Conservation (phyloP, 179 eudicot genomes). For the Amaranthus tricolor region DNA sequence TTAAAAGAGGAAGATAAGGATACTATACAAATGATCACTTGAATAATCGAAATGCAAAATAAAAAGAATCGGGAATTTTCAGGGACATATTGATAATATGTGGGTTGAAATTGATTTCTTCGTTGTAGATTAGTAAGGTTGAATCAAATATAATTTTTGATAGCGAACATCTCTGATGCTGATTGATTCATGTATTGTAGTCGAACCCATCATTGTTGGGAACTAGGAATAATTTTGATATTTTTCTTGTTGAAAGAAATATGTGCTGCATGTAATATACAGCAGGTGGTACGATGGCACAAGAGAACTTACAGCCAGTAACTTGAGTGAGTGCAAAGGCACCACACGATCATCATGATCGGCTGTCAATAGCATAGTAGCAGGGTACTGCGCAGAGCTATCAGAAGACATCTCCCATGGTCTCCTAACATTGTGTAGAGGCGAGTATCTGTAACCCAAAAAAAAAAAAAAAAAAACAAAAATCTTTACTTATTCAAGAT, state of each 20-base stretch:
- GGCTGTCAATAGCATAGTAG: conserved; percentile 93
- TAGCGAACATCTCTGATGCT: background rate
- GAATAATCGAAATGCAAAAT: too few relatives aligned
- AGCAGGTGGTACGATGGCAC: background rate
- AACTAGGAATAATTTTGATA: background rate
- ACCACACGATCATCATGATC: conserved; percentile 99
- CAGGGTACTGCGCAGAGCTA: conserved; percentile 61
- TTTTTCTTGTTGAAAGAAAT: background rate
- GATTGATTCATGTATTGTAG: background rate
- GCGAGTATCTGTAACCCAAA: conserved; percentile 66
- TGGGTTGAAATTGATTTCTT: too few relatives aligned
- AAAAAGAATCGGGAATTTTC: too few relatives aligned
- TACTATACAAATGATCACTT: too few relatives aligned
- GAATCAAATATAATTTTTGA: too few relatives aligned
- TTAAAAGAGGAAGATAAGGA: too few relatives aligned
- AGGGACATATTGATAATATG: too few relatives aligned
- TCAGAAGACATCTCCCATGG: conserved; percentile 82
- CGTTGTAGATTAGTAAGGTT: too few relatives aligned
- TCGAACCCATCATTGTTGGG: too few relatives aligned
- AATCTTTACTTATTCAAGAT: background rate
- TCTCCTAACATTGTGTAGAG: conserved; percentile 83
- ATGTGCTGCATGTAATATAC: too few relatives aligned
- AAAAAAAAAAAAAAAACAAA: background rate
- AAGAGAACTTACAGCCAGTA: conserved; percentile 67
- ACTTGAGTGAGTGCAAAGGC: conserved; percentile 85